phyloP scores from a whole-genome alignment of 1,139 yeast genomes.

The Suhomyces chickasaworum region DNA sequence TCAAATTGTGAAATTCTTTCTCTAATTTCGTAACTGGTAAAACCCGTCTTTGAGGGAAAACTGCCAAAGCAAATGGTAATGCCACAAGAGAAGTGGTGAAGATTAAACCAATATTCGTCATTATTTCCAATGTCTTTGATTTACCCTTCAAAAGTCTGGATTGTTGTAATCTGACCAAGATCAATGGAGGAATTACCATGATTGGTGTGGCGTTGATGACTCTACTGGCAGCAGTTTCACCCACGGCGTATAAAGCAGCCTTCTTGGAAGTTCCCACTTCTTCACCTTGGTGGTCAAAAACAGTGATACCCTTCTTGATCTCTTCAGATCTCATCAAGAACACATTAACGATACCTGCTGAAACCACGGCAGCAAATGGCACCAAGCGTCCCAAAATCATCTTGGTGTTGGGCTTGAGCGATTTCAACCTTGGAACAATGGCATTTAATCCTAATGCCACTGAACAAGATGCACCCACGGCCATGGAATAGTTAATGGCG shows the following conservation, averaged over 20 bases:
- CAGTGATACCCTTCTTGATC: conserved; percentile 78
- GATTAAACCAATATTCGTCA: conserved; percentile 80
- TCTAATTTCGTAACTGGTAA: conserved; percentile 65
- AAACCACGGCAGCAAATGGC: conserved; percentile 97
- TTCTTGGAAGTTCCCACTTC: conserved; percentile 75
- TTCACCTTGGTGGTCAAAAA: conserved; percentile 67
- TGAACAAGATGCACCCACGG: conserved; percentile 92
- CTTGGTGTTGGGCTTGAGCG: conserved; percentile 66
- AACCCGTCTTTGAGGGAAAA: conserved; percentile 85
- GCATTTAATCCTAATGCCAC: conserved; percentile 93
- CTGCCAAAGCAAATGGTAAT: conserved; percentile 91
- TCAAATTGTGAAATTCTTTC: conserved; percentile 57
- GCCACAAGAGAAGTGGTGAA: conserved; percentile 83
- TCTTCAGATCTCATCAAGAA: conserved; percentile 95
- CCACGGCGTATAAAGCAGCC: conserved; percentile 92
- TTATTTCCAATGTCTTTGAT: conserved; percentile 62
- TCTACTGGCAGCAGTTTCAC: conserved; percentile 93
- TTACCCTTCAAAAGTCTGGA: conserved; percentile 63
- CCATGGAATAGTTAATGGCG: conserved; percentile 75
- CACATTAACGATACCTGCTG: conserved; percentile 93
- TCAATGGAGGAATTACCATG: conserved; percentile 92
- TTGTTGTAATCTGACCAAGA: conserved; percentile 75
- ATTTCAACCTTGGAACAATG: conserved; percentile 76
- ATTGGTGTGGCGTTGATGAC: conserved; percentile 96
- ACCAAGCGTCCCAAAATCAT: conserved; percentile 80